These are phyloP conservation scores for Inga leiocalycina DNA, from an alignment of 306 rosid genomes.

Conservation along the genomic window DNA sequence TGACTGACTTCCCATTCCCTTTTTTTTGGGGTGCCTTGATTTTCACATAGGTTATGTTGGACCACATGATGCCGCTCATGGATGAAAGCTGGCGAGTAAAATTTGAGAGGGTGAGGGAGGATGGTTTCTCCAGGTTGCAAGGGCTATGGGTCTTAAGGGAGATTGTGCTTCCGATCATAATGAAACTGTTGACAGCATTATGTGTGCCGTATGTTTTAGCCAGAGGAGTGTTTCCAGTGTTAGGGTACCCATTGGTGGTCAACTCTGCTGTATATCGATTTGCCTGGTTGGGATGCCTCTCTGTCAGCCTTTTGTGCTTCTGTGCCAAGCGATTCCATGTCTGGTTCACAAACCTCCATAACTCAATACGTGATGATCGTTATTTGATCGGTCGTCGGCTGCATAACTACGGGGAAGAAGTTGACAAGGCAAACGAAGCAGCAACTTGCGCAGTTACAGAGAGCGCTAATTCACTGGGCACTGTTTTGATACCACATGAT, in stretches of 20 bases:
- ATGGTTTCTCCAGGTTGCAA: constrained; percentile 95
- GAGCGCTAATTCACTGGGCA: constrained; percentile 36
- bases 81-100: constrained; percentile 96
- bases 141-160: constrained; percentile 97
- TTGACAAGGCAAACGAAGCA: constrained; percentile 43
- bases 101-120: constrained; percentile 95
- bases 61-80: constrained; percentile 96
- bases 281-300: constrained; percentile 98
- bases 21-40: constrained; percentile 25
- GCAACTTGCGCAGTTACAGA: constrained; percentile 43
- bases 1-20: constrained; percentile 12
- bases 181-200: constrained; percentile 90
- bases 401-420: constrained; percentile 88
- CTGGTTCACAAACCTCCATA: constrained; percentile 98
- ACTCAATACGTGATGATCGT: constrained; percentile 95
- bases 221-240: constrained; percentile 88
- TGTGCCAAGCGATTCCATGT: constrained; percentile 96
- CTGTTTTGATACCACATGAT: constrained; percentile 47
- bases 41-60: constrained; percentile 84
- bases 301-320: constrained; percentile 76
- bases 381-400: constrained; percentile 89
- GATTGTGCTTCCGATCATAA: constrained; percentile 91
- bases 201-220: constrained; percentile 94
- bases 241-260: constrained; percentile 91
- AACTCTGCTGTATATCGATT: constrained; percentile 97